A percentile compares a stretch with the other conserved stretches of the same genome.
These are phyloP conservation scores for Paraphaeosphaeria sporulosa DNA, from an alignment of 2,329 filamentous ascomycete species.

Conservation along the genomic window DNA sequence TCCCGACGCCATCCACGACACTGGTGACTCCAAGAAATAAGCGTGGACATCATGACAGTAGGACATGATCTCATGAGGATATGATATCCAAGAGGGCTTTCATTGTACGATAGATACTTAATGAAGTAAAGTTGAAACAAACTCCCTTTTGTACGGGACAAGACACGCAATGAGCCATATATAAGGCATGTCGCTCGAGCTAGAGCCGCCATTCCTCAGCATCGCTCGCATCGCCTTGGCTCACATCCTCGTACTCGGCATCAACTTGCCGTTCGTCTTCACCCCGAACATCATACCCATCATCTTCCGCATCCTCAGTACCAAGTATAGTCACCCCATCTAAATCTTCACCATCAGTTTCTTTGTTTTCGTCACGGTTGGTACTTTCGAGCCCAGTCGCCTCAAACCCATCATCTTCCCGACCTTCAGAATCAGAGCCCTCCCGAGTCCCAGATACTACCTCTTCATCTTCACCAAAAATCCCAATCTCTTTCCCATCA, in stretches of 20 bases:
- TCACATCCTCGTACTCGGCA: neutral
- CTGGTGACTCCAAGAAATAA: conserved; percentile 25
- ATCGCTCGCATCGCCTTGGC: neutral
- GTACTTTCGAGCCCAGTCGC: neutral
- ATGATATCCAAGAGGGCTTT: neutral
- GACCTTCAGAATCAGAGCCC: neutral
- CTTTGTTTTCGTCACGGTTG: neutral
- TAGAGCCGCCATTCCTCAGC: neutral
- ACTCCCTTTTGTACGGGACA: neutral
- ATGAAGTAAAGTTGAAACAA: neutral
- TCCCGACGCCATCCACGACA: conserved; percentile 55
- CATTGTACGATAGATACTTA: neutral
- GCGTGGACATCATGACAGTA: neutral
- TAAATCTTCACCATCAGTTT: neutral
- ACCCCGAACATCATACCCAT: neutral
- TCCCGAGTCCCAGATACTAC: neutral
- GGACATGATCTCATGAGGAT: neutral
- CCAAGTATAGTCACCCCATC: neutral
- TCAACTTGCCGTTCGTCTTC: neutral
- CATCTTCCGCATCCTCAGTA: neutral
- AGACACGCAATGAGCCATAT: too few species aligned
- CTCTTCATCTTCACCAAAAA: neutral
- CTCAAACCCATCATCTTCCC: neutral
- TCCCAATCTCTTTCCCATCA: neutral
- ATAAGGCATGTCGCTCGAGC: too few species aligned